Base-by-base conservation (phyloP, 129 eudicot genomes). In the Tagetes erecta region DNA sequence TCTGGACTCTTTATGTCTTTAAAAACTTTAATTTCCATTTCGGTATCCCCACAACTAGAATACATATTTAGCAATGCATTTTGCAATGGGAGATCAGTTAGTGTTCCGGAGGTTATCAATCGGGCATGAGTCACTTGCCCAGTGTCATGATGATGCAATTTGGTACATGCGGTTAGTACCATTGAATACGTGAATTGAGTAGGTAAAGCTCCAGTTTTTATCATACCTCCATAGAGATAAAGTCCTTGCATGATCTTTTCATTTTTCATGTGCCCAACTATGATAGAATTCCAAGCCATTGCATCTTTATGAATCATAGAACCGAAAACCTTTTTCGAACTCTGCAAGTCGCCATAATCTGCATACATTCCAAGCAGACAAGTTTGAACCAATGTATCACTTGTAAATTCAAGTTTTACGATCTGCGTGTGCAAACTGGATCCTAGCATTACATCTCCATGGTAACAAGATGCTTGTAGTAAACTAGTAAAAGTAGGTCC, bases 21-120 rank as follows among this genome's bases (percentile, higher is more conserved):
- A 56, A 90, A 93, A 51, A 86, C 85, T 6, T 41, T 64, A 4
- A 41, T 76, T 0, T 92, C 96, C 20, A 84, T 64, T 37, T 60
- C 27, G 2, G 78, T 73, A 33, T 87, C 90, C n/a, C 91, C 82
- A 37, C 96, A 90, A 75, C 80, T 84, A 42, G 85, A 86, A 78
- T 93, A 87, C 95, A 93, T 86, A 75, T 85, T 87, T 20, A 91
- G 74, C 50, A 88, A 81, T 2, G 91, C 82, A 67, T 91, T 91
- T 37, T 74, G 82, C 80, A 88, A 73, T 4, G 91, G 92, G 68
- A 90, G 81, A 81, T 93, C 97, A 5, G 82, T 5, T 4, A 55
- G 70, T 52, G 73, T 80, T 11, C 92, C 92, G 1, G 84, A 79
- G 2, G 81, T 42, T 31, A 90, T 79, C 27, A 84, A 59, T 5